Evolutionary conservation across 129 eudicot genomes (phyloP).

Genomic region (Glebionis coronaria): DNA sequence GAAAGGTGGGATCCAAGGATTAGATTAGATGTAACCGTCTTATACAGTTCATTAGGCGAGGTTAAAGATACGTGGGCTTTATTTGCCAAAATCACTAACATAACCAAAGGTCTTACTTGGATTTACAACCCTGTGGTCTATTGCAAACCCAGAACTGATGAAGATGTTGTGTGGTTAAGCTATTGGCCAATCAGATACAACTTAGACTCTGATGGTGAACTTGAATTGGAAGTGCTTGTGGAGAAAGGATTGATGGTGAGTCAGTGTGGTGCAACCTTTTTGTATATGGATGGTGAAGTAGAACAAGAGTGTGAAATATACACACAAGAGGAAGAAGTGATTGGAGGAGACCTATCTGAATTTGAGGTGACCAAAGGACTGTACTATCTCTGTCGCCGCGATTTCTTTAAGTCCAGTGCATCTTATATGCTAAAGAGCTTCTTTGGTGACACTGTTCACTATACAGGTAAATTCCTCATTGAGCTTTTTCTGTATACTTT

Average conservation of each 20-base stretch:
- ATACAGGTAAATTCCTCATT: background rate
- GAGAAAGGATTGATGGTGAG: background rate
- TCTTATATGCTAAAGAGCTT: background rate
- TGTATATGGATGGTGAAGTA: background rate
- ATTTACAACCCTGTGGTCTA: slow-evolving; percentile 7
- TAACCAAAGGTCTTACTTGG: slow-evolving; percentile 3
- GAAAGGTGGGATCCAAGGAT: background rate
- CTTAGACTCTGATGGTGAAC: slow-evolving; percentile 14
- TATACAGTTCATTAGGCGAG: background rate
- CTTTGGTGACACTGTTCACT: background rate
- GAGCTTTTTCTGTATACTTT: too few relatives aligned
- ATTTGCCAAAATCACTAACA: background rate
- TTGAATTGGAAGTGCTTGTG: background rate
- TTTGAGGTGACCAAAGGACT: background rate
- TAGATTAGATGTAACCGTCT: background rate
- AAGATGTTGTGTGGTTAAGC: slow-evolving; percentile 18
- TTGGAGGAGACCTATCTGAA: slow-evolving; percentile 13
- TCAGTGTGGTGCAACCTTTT: slow-evolving; percentile 12
- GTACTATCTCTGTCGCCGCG: slow-evolving; percentile 14
- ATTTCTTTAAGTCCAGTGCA: background rate
- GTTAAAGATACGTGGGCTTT: background rate
- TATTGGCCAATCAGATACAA: slow-evolving; percentile 17
- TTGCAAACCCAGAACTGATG: slow-evolving; percentile 1
- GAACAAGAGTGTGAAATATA: background rate
- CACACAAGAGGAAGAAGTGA: background rate